Base-by-base conservation (phyloP, 805 yeast species). In the Candida sphagnicola region DNA sequence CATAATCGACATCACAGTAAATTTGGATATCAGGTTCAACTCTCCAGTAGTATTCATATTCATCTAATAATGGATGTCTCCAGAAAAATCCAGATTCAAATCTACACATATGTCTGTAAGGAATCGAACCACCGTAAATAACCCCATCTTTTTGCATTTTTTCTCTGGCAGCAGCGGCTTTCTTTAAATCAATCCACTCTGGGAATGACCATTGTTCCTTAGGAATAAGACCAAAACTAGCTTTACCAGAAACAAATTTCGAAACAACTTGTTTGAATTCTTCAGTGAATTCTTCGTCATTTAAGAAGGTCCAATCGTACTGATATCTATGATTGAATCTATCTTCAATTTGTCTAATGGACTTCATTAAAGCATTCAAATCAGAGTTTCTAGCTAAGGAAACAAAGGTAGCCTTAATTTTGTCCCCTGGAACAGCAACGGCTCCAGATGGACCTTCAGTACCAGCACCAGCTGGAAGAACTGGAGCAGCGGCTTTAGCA, bases 281-380 rank as follows among this genome's bases (percentile, higher is more conserved):
- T 2, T 85, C 89, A 40, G 77, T 71, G 64, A 90, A 91, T 32
- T 75, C 82, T 39, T 80, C 86, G 56, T 90, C 95, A 62, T 90
- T 90, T 51, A 90, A 70, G 61, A 90, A 90, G 26, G 88, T 91
- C 96, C 97, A 90, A 49, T 93, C 96, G 58, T 90, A 90, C 47
- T 84, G 74, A 65, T 67, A 89, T 37, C 82, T 72, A 18, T 66
- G 61, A 70, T 90, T 90, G 72, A 91, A 90, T 44, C 96, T 72
- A 59, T 88, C 96, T 62, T 90, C 96, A 39, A 90, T 74, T 37
- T 81, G 77, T 59, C 85, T 73, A 46, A 85, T 82, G 10, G 93
- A 79, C 18, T 68, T 75, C 33, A 76, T 62, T 35, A 86, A 61
- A 10, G 72, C 71, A 65, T 73, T 69, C 41, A 85, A 58, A 56